A percentile compares a stretch with the other conserved stretches of the same genome.
Conservation (phyloP, 2,329 filamentous ascomycete genomes). For the Trichoderma brevicompactum region DNA sequence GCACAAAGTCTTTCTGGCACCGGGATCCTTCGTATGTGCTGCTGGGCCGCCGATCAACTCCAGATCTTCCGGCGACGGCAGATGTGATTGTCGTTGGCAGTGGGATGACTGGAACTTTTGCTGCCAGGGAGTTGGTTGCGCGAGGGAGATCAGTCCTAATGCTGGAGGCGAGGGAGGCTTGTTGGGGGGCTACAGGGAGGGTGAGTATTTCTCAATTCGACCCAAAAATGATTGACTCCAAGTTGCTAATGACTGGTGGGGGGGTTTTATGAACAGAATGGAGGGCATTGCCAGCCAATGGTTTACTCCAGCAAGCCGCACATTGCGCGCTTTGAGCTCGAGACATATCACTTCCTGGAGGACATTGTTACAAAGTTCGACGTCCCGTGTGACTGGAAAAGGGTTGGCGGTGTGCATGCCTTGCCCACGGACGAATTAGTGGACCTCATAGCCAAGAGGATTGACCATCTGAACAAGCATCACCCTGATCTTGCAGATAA, state of each 20-base stretch:
- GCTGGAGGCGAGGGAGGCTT: constrained; percentile 78
- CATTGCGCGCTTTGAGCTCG: constrained; percentile 72
- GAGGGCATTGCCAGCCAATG: constrained; percentile 75
- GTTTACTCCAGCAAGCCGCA: constrained; percentile 64
- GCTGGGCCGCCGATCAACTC: constrained; percentile 69
- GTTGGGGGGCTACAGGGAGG: constrained; percentile 82
- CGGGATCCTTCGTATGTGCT: constrained; percentile 66
- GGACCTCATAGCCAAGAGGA: constrained; percentile 52
- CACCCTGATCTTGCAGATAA: constrained; percentile 62
- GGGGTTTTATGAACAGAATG: constrained; percentile 53
- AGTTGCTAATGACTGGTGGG: not conserved
- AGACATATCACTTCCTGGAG: constrained; percentile 65
- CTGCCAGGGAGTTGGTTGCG: constrained; percentile 64
- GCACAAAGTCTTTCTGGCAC: constrained; percentile 75
- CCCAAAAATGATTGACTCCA: not conserved
- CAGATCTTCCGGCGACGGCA: constrained; percentile 62
- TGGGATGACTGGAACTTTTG: constrained; percentile 76
- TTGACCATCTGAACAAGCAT: constrained; percentile 53
- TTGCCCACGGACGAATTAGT: constrained; percentile 63
- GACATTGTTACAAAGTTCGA: constrained; percentile 59
- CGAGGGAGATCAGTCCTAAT: constrained; percentile 64
- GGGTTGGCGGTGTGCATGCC: constrained; percentile 65
- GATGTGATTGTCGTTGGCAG: constrained; percentile 76
- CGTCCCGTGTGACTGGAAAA: constrained; percentile 72
- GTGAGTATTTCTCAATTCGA: constrained; percentile 50